These are phyloP conservation scores for Platanthera zijinensis DNA, from an alignment of 106 monocot species.

Conservation along the genomic window DNA sequence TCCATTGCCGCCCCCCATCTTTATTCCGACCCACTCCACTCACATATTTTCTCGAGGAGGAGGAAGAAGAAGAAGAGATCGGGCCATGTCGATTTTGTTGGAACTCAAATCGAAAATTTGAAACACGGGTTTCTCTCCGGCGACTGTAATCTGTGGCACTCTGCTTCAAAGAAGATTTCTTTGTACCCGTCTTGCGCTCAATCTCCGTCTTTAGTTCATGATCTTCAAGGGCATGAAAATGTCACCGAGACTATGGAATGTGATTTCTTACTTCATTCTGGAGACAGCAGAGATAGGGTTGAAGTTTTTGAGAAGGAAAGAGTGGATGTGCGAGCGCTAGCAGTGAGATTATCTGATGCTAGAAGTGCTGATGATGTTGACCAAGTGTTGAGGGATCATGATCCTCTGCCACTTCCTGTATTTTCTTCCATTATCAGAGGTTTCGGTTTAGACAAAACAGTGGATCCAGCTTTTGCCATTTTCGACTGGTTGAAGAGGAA, in stretches of 20 bases:
- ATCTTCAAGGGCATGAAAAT: constrained; percentile 8
- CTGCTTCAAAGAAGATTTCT: constrained; percentile 22
- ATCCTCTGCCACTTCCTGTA: constrained; percentile 46
- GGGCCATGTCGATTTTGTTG: neutral
- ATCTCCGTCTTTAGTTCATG: constrained; percentile 32
- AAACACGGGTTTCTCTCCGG: constrained; percentile 17
- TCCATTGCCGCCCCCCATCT: constrained; percentile 12
- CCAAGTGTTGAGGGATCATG: constrained; percentile 31
- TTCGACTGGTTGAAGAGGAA: constrained; percentile 78
- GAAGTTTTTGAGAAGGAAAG: constrained; percentile 12
- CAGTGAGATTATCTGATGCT: constrained; percentile 30
- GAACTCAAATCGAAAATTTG: neutral
- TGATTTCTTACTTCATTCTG: neutral
- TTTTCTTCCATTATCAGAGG: constrained; percentile 72
- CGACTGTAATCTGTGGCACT: constrained; percentile 3
- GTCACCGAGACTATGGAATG: constrained; percentile 4
- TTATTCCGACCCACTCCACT: constrained; percentile 23
- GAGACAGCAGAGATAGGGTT: neutral
- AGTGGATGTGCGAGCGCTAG: constrained; percentile 60
- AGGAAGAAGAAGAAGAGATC: constrained; percentile 16
- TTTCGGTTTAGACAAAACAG: constrained; percentile 50
- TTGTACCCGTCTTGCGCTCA: constrained; percentile 22
- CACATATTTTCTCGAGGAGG: constrained; percentile 15
- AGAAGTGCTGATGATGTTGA: constrained; percentile 64
- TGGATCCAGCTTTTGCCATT: constrained; percentile 76